Base-by-base conservation (phyloP, 139 green algal genomes). In the Edaphochlamys debaryana region DNA sequence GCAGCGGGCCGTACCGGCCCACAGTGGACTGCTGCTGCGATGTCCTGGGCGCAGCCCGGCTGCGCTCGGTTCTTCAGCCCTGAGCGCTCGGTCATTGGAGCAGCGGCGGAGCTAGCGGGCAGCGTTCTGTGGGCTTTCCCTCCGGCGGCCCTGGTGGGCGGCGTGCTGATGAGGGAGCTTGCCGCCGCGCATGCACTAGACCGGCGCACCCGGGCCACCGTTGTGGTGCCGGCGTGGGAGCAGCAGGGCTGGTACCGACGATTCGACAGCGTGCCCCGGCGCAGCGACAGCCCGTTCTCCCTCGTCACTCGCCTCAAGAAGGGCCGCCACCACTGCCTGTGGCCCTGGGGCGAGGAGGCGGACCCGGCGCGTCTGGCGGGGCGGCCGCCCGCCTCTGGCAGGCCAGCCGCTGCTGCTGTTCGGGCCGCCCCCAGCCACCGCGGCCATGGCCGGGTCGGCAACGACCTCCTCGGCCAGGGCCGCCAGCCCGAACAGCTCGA, bases 91-190 rank as follows among this genome's bases (percentile, higher is more conserved):
- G 76, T 82, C 7, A 4, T 73, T 2, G 63, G 42, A 1, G 2
- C n/a, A 22, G 37, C 19, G 40, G 32, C 9, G 41, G 6, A 6
- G 32, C 62, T 74, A 30, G 62, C 45, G 41, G 76, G 76, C 17
- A 74, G 72, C 40, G 56, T 68, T 22, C 69, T 86, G 41, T 86
- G 80, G 80, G 80, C 80, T 2, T 71, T 71, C 38, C 54, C 80
- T 20, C 80, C 80, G 0, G 5, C 42, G 20, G 67, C 17, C 0
- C 54, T 69, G 54, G 54, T 58, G 20, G 52, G 54, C n/a, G 54
- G 29, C 25, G 72, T 69, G 23, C 6, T n/a, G n/a, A n/a, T 80
- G 6, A 42, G 27, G 6, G 62, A 25, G 0, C 56, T 80, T 0
- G 60, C 37, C 15, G 22, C 41, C 1, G 80, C 80, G 0, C 29